These are phyloP conservation scores for Lentinula detonsa DNA, from an alignment of 768 basidiomycete genomes.

Conservation along the genomic window DNA sequence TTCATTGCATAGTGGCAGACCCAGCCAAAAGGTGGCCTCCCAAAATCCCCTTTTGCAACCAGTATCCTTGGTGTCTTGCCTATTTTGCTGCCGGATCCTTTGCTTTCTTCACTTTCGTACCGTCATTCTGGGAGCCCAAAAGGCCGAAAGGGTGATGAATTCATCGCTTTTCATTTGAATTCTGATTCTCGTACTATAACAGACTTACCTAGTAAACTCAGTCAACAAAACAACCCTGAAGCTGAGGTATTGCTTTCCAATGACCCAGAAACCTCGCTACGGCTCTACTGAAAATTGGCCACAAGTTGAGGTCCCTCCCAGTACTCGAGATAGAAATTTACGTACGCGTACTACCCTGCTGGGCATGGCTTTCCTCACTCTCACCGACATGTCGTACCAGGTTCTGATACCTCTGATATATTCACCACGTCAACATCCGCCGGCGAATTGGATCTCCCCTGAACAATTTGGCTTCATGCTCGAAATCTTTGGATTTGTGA, in stretches of 20 bases:
- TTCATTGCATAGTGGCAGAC: slow-evolving; percentile 22
- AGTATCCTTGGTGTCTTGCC: slow-evolving; percentile 30
- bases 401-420: slow-evolving; percentile 21
- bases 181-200: neutral
- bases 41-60: slow-evolving; percentile 15
- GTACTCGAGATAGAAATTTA: slow-evolving; percentile 16
- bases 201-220: neutral
- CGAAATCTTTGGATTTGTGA: slow-evolving; percentile 40
- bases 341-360: slow-evolving; percentile 18
- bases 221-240: neutral
- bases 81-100: slow-evolving; percentile 22
- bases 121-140: slow-evolving; percentile 15
- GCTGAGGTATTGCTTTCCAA: neutral
- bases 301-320: neutral
- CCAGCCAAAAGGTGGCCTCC: slow-evolving; percentile 21
- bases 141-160: slow-evolving; percentile 17
- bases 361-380: slow-evolving; percentile 21
- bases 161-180: neutral
- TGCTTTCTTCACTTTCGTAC: slow-evolving; percentile 15
- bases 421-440: slow-evolving; percentile 40
- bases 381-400: slow-evolving; percentile 22
- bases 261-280: neutral
- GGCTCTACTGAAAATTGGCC: neutral
- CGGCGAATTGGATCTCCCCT: slow-evolving; percentile 51
- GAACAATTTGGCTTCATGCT: slow-evolving; percentile 43